These are phyloP conservation scores for Musa beccarii DNA, from an alignment of 176 grass and related monocot genomes.

Conservation along the genomic window DNA sequence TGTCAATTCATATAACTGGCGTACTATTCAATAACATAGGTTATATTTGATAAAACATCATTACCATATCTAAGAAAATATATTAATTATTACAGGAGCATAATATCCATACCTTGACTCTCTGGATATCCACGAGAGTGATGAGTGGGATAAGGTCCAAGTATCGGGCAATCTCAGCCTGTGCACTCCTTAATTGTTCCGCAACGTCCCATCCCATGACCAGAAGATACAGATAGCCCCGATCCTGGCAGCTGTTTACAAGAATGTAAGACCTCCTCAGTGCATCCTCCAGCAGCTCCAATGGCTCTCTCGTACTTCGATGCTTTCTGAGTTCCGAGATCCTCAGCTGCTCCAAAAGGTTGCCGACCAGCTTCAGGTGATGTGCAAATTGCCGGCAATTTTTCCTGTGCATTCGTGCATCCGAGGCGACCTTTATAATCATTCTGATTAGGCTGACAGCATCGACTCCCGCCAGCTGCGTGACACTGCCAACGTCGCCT, in stretches of 20 bases:
- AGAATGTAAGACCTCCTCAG: conserved; percentile 13
- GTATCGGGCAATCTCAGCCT: conserved; percentile 20
- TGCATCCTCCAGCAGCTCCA: conserved; percentile 20
- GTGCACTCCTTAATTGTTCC: conserved; percentile 7
- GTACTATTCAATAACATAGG: background rate
- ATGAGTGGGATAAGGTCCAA: conserved; percentile 25
- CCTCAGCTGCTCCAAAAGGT: conserved; percentile 21
- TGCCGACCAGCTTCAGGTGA: conserved; percentile 16
- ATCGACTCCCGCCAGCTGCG: conserved; percentile 32
- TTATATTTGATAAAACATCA: background rate
- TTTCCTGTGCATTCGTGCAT: conserved; percentile 19
- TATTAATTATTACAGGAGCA: background rate
- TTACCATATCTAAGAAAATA: conserved; percentile 53
- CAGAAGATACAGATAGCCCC: conserved; percentile 8
- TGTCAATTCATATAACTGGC: background rate
- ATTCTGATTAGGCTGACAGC: conserved; percentile 30
- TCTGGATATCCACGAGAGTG: conserved; percentile 6
- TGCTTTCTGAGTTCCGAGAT: conserved; percentile 13
- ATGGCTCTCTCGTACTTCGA: background rate
- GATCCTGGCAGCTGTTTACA: conserved; percentile 6
- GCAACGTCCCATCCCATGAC: conserved; percentile 14
- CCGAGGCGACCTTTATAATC: conserved; percentile 15
- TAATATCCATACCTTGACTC: background rate
- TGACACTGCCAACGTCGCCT: conserved; percentile 1
- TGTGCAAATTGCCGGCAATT: conserved; percentile 18